Base-by-base conservation (phyloP, 805 yeast species). In the Yamadazyma olivae region DNA sequence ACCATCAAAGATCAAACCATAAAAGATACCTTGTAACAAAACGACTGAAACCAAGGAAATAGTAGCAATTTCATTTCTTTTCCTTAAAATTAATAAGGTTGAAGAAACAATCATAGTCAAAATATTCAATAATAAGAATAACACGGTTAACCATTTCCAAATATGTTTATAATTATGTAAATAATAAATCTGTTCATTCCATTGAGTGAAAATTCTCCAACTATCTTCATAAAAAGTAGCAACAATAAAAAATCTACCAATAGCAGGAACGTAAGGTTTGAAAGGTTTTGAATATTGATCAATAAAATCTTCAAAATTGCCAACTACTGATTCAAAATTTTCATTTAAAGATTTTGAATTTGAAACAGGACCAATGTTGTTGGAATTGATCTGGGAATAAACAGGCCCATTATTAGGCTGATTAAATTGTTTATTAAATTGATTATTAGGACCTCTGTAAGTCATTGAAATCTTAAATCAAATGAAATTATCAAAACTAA, bases 191-290 rank as follows among this genome's bases (percentile, higher is more conserved):
- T 91, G 99, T 52, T 87, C 95, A 23, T 74, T 61, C 97, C 97
- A 91, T 65, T 90, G 97, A 5, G 88, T 66, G 35, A 80, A 49
- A 51, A 91, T 86, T 59, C 99, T 76, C 35, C 82, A 57, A 3
- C 95, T 76, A 55, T 93, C 98, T 63, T 91, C 98, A 47, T 79
- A 77, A 57, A 90, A 91, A 0, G 98, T 93, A 32, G 95, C 95
- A 38, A 91, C 96, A 43, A 91, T 90, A 46, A 90, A 76, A 42
- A 86, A 79, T 40, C 98, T 74, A 25, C 96, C 98, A 50, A 91
- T 77, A 16, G 80, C 79, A 6, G 98, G 97, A 32, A 90, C 81
- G 51, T 78, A 81, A 0, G 91, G 91, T 56, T 74, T 81, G 30
- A 81, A 54, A 35, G 77, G 67, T 46, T 71, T 57, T 36, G 62